Percentiles rank a stretch among this genome's conserved stretches.
phyloP scores from a whole-genome alignment of 805 yeast genomes.

The Saitoella complicata region DNA sequence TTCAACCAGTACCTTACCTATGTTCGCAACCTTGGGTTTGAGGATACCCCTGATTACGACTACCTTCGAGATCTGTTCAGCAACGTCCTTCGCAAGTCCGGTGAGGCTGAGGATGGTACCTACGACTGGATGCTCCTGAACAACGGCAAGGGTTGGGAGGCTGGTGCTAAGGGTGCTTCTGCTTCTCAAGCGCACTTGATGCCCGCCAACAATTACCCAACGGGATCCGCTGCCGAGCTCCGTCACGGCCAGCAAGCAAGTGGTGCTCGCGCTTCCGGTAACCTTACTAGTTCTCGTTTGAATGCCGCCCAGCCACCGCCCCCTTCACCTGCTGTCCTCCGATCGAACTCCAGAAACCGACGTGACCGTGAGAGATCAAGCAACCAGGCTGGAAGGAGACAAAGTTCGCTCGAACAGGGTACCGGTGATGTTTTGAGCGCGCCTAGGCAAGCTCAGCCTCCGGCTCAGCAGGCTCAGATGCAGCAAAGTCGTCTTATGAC shows the following conservation, averaged over 20 bases:
- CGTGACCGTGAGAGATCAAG: constrained; percentile 14
- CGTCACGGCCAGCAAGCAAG: constrained; percentile 11
- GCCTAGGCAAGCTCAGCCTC: too few species aligned
- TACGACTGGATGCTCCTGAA: constrained; percentile 97
- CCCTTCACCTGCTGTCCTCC: constrained; percentile 21
- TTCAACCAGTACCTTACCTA: constrained; percentile 81
- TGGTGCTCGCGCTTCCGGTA: constrained; percentile 6
- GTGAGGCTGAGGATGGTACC: constrained; percentile 65
- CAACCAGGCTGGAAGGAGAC: constrained; percentile 3
- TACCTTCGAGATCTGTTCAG: constrained; percentile 64
- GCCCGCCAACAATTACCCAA: constrained; percentile 12
- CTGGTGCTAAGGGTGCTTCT: constrained; percentile 24
- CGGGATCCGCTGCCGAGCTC: constrained; percentile 12
- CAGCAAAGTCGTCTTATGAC: too few species aligned
- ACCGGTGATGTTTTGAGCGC: too few species aligned
- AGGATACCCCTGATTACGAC: constrained; percentile 88
- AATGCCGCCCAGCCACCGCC: constrained; percentile 28
- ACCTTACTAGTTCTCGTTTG: constrained; percentile 21
- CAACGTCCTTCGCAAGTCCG: constrained; percentile 57
- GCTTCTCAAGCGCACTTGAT: constrained; percentile 11
- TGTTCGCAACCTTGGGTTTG: constrained; percentile 79
- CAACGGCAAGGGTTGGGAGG: constrained; percentile 93
- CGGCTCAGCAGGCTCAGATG: too few species aligned
- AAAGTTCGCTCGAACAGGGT: too few species aligned
- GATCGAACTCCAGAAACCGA: constrained; percentile 21